Percentiles rank a stretch among this genome's conserved stretches.
phyloP scores from a whole-genome alignment of 345 rosid genomes.

The Dimocarpus longan region DNA sequence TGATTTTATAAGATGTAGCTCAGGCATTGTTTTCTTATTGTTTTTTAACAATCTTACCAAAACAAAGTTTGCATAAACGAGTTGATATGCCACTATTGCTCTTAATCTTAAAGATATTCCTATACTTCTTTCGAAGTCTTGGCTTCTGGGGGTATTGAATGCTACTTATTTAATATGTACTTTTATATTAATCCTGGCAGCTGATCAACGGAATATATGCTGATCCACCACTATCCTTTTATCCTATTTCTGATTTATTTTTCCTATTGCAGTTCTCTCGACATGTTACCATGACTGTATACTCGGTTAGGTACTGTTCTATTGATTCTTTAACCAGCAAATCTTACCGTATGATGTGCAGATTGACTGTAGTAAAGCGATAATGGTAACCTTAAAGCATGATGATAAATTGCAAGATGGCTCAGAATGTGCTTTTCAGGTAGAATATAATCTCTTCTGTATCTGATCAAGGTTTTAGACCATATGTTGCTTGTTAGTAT shows the following conservation, averaged over 20 bases:
- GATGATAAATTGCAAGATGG: constrained; percentile 97
- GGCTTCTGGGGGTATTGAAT: not conserved
- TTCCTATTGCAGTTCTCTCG: not conserved
- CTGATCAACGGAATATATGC: not conserved
- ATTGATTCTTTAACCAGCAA: constrained; percentile 22
- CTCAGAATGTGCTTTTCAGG: constrained; percentile 94
- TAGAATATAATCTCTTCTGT: constrained; percentile 29
- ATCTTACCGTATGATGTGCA: constrained; percentile 40
- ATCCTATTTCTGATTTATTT: not conserved
- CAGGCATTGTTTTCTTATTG: not conserved
- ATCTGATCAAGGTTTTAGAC: constrained; percentile 8
- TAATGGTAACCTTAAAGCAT: constrained; percentile 90
- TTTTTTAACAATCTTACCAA: not conserved
- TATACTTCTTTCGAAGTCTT: not conserved
- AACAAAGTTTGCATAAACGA: not conserved
- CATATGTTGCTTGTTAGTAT: not conserved
- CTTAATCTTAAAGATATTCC: not conserved
- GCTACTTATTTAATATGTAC: not conserved
- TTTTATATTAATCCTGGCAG: not conserved
- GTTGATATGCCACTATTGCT: not conserved
- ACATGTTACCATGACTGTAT: not conserved
- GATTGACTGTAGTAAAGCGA: constrained; percentile 92
- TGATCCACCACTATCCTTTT: not conserved
- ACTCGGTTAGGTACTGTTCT: constrained; percentile 15
- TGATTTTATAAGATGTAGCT: not conserved